phyloP scores from a whole-genome alignment of 2,329 filamentous ascomycete species.

The Sporothrix schenckii region DNA sequence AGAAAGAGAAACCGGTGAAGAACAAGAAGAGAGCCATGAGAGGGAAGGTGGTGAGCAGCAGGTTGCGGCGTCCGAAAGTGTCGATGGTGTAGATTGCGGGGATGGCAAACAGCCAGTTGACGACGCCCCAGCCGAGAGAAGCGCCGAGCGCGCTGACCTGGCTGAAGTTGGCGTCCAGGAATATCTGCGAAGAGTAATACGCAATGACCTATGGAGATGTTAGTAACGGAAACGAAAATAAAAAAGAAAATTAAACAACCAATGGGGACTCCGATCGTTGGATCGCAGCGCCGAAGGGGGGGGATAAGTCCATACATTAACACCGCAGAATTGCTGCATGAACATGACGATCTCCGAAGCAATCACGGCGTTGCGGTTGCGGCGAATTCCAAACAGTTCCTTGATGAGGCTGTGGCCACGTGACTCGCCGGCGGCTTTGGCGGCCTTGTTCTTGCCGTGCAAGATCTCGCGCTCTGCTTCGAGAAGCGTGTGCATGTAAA shows the following conservation, averaged over 20 bases:
- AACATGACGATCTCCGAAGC: conserved; percentile 68
- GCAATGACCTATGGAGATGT: conserved; percentile 40
- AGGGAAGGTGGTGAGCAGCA: conserved; percentile 66
- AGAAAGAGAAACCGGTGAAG: conserved; percentile 54
- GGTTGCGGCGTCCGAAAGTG: conserved; percentile 65
- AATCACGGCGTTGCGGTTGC: conserved; percentile 63
- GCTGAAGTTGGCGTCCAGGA: conserved; percentile 57
- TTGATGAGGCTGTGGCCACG: conserved; percentile 55
- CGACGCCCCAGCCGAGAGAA: conserved; percentile 65
- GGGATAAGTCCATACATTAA: conserved; percentile 44
- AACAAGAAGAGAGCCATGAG: conserved; percentile 60
- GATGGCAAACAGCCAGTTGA: conserved; percentile 67
- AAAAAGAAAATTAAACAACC: not conserved
- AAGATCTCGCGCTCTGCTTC: conserved; percentile 59
- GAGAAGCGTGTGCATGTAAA: conserved; percentile 61
- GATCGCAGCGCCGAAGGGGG: too few species aligned
- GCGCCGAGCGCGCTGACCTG: conserved; percentile 58
- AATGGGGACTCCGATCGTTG: not conserved
- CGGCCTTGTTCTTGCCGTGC: conserved; percentile 15
- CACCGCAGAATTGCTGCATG: conserved; percentile 59
- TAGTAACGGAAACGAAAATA: not conserved
- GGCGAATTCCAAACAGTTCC: conserved; percentile 62
- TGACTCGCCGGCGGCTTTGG: conserved; percentile 36
- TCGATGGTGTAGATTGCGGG: conserved; percentile 69
- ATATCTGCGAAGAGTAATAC: conserved; percentile 66